Evolutionary conservation across 78 protist species (phyloP).

Genomic region (Dictyostelium purpureum): DNA sequence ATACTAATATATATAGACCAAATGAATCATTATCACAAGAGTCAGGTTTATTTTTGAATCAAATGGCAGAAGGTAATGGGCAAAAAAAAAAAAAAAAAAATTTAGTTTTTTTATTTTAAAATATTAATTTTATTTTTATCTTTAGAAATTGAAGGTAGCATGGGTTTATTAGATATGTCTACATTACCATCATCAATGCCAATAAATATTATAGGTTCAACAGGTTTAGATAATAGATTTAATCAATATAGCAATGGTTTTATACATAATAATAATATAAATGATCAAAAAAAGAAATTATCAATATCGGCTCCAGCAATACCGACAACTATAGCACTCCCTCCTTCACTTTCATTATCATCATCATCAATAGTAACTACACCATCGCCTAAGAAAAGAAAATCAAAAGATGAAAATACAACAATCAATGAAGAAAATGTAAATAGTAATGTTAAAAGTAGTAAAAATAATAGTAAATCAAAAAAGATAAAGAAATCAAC

Average conservation of each 20-base stretch:
- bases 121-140: not conserved
- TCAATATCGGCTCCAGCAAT: not conserved
- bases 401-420: constrained; percentile 3
- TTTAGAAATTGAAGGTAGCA: not conserved
- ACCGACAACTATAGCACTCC: not conserved
- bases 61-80: not conserved
- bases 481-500: not conserved
- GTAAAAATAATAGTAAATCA: not conserved
- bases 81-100: not conserved
- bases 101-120: not conserved
- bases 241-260: not conserved
- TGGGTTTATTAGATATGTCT: not conserved
- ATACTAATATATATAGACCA: constrained; percentile 2
- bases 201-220: not conserved
- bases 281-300: not conserved
- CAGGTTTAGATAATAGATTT: not conserved
- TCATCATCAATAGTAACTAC: not conserved
- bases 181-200: not conserved
- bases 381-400: not conserved
- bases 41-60: not conserved
- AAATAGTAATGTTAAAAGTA: not conserved
- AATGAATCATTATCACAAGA: constrained; percentile 6
- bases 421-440: constrained; percentile 19
- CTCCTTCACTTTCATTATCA: not conserved
- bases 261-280: not conserved